Evolutionary conservation across 1,284 basidiomycete genomes (phyloP).

Genomic region (Apiotrichum montevideense): DNA sequence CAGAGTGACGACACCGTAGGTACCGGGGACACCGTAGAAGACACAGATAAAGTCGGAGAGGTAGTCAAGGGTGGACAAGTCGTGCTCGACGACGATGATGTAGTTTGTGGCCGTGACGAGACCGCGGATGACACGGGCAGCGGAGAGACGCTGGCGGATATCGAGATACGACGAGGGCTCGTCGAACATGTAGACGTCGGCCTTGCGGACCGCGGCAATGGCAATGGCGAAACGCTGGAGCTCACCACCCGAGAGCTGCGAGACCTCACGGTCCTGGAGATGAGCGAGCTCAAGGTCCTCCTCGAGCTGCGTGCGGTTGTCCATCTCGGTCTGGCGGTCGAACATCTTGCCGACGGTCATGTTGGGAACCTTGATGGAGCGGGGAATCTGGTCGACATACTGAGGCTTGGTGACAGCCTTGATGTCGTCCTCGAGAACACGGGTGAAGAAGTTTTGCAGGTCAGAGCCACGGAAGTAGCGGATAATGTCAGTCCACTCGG

Average conservation of each 20-base stretch:
- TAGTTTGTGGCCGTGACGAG: constrained; percentile 76
- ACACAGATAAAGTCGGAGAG: constrained; percentile 95
- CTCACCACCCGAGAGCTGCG: constrained; percentile 87
- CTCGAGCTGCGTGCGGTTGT: constrained; percentile 70
- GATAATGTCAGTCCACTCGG: constrained; percentile 95
- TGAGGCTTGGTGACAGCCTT: constrained; percentile 98
- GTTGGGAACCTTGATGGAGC: constrained; percentile 76
- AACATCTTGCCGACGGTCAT: constrained; percentile 85
- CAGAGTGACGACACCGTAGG: constrained; percentile 97
- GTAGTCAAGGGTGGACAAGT: constrained; percentile 93
- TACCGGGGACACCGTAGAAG: constrained; percentile 91
- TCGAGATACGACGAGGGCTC: constrained; percentile 96
- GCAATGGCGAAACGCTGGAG: constrained; percentile 79
- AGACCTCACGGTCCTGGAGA: constrained; percentile 73
- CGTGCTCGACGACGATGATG: constrained; percentile 94
- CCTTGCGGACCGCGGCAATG: constrained; percentile 62
- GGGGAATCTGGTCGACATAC: constrained; percentile 96
- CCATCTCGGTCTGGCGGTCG: constrained; percentile 54
- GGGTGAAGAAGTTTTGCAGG: constrained; percentile 96
- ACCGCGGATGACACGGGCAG: constrained; percentile 90
- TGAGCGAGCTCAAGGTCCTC: constrained; percentile 78
- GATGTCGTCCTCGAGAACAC: constrained; percentile 94
- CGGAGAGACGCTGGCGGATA: constrained; percentile 84
- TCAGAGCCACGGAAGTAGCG: constrained; percentile 97
- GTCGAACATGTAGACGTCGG: constrained; percentile 67